These are phyloP conservation scores for Vitrella brassicaformis DNA, from an alignment of 73 alveolate genomes.

Conservation along the genomic window DNA sequence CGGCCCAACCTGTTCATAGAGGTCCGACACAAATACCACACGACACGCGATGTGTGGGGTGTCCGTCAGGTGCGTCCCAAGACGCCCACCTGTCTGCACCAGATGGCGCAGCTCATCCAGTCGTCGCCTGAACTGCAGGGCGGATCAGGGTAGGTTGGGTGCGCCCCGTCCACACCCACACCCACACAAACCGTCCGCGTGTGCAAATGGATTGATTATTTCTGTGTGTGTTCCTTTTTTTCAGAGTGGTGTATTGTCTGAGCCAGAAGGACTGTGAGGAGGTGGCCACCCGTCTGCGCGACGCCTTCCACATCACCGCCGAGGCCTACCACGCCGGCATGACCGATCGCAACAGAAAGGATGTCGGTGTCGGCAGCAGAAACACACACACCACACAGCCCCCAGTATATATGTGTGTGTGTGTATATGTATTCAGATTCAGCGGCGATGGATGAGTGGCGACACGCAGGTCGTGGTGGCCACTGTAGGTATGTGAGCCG, in stretches of 20 bases:
- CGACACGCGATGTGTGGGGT: background rate
- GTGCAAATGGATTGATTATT: too few species aligned
- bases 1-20: slow-evolving; percentile 7
- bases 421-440: too few species aligned
- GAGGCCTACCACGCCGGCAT: slow-evolving; percentile 88
- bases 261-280: slow-evolving; percentile 80
- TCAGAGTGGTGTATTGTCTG: slow-evolving; percentile 89
- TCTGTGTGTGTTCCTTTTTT: too few species aligned
- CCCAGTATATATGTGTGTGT: background rate
- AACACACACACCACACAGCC: background rate
- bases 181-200: too few species aligned
- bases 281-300: slow-evolving; percentile 58
- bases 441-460: background rate
- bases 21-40: slow-evolving; percentile 1
- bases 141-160: background rate
- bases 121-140: too few species aligned
- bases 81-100: background rate
- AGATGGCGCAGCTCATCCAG: too few species aligned
- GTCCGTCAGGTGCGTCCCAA: background rate
- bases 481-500: background rate
- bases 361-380: slow-evolving; percentile 4
- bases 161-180: too few species aligned
- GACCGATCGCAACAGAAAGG: slow-evolving; percentile 53
- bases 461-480: background rate
- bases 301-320: slow-evolving; percentile 53